Percentiles rank a stretch among this genome's conserved stretches.
These are phyloP conservation scores for Corynespora cassiicola DNA, from an alignment of 2,329 filamentous ascomycete genomes.

Conservation along the genomic window DNA sequence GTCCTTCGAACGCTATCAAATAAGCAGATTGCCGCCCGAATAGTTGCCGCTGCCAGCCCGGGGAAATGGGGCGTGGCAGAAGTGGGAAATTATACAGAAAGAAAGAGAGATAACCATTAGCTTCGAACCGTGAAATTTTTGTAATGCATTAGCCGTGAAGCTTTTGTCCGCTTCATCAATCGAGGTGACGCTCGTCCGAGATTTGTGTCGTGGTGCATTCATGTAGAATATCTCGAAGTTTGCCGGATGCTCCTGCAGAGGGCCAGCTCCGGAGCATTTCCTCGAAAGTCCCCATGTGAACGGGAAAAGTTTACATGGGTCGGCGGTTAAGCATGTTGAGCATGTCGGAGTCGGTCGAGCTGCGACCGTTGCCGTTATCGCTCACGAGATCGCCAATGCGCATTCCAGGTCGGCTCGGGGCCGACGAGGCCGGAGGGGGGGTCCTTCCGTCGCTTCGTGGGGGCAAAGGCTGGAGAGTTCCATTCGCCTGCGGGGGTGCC, in stretches of 20 bases:
- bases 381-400: conserved; percentile 51
- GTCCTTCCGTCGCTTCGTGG: conserved; percentile 48
- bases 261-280: conserved; percentile 35
- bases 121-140: background rate
- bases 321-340: conserved; percentile 50
- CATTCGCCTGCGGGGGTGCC: conserved; percentile 35
- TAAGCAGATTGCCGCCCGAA: conserved; percentile 18
- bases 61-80: background rate
- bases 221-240: background rate
- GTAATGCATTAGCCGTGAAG: background rate
- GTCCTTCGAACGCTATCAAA: conserved; percentile 13
- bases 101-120: conserved; percentile 5
- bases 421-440: conserved; percentile 38
- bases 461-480: conserved; percentile 41
- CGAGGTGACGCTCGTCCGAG: background rate
- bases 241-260: conserved; percentile 27
- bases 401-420: conserved; percentile 45
- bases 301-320: conserved; percentile 36
- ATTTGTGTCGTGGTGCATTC: background rate
- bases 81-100: conserved; percentile 14
- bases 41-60: conserved; percentile 4
- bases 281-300: conserved; percentile 4
- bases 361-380: conserved; percentile 45
- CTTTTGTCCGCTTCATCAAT: background rate
- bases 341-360: conserved; percentile 52